Base-by-base conservation (phyloP, 1,139 yeast genomes). In the Zhuliangozyma blackwelliae region DNA sequence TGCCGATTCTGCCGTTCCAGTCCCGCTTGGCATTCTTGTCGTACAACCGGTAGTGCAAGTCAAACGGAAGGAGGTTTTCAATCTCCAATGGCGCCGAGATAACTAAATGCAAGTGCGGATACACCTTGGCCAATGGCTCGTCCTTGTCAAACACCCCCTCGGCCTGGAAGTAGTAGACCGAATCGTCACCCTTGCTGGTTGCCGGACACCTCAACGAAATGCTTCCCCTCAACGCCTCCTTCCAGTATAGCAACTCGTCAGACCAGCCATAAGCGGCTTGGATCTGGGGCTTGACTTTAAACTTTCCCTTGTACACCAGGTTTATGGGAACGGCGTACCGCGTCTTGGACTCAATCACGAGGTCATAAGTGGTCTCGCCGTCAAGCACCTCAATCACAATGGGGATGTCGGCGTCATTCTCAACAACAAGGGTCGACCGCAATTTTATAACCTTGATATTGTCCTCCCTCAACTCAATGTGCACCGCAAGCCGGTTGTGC, bases 61-160 rank as follows among this genome's bases (percentile, higher is more conserved):
- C 96, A 53, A 75, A 86, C 0, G 99, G 98, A 35, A 94, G 60
- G 40, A 88, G 64, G 49, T 94, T 94, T 49, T 85, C 90, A 44
- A 94, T 71, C 48, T 86, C 88, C 28, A 94, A 63, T 0, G 98
- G 97, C 1, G 98, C 90, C 0, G 95, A 81, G 19, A 94, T 64
- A 2, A 82, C 75, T 29, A 92, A 61, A 9, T 70, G 76, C 87
- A 92, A 75, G 51, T 87, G 95, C 0, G 98, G 98, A 50, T 88
- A 94, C 1, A 85, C 74, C 43, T 72, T 71, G 0, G 87, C 75
- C 29, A 89, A 65, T 0, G 89, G 92, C 44, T 85, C 92, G 12
- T 72, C 67, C 25, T 61, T 55, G 49, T 84, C 79, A 54, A 63
- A 82, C 19, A 68, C 63, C 0, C 94, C 89, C 48, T 80, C 85